phyloP scores from a whole-genome alignment of 441 rosid species.

The Corymbia citriodora region DNA sequence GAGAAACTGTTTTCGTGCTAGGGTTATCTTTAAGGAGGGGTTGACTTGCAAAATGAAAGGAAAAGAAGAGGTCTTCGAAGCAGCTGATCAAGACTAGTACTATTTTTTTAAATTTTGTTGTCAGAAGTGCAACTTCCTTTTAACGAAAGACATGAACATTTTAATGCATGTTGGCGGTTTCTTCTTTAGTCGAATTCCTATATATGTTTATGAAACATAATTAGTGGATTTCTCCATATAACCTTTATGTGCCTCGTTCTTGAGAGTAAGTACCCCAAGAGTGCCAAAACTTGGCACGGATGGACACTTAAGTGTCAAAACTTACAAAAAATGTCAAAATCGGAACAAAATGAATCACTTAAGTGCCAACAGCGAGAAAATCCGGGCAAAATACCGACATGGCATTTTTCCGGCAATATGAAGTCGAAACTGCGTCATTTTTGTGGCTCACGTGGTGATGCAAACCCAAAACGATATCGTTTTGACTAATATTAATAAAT shows the following conservation, averaged over 20 bases:
- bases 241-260: background rate
- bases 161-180: background rate
- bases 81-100: background rate
- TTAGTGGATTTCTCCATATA: background rate
- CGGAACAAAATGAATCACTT: too few relatives aligned
- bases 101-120: background rate
- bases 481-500: too few relatives aligned
- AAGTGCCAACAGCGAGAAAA: too few relatives aligned
- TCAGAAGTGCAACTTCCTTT: background rate
- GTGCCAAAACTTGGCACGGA: too few relatives aligned
- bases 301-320: too few relatives aligned
- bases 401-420: too few relatives aligned
- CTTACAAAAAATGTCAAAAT: too few relatives aligned
- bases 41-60: background rate
- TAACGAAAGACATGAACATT: background rate
- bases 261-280: too few relatives aligned
- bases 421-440: too few relatives aligned
- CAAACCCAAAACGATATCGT: too few relatives aligned
- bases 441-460: too few relatives aligned
- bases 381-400: too few relatives aligned
- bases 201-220: background rate
- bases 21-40: background rate
- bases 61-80: background rate
- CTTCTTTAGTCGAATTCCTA: background rate
- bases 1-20: background rate